Evolutionary conservation across 148 eudicot genomes (phyloP), one percentile per base, ranked within the genome.

Genomic region (Amaranthus palmeri): DNA sequence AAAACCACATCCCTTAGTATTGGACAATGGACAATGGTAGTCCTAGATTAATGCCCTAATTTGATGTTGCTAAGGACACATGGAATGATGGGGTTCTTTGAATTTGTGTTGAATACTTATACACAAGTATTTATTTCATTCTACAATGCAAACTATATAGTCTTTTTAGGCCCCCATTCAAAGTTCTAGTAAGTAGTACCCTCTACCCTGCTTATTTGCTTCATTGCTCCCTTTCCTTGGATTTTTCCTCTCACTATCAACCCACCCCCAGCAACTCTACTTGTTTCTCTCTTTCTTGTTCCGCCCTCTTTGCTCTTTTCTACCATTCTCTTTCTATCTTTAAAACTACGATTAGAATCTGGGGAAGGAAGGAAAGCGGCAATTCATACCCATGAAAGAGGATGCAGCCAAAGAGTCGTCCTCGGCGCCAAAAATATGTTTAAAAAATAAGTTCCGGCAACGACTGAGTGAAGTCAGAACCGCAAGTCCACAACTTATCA

Each of bases 31-130:
- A 87, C 41, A 59, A 65, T 56, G n/a, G 9, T 47, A 74, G 56
- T 66, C 77, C 77, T 74, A 47, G 72, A 59, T 49, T 68, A 50
- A 25, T 75, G 67, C 72, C 72, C 72, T 66, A 10, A 18, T 73
- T 62, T 74, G 54, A 78, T 58, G 71, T 76, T 83, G 74, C 69
- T 67, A 0, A 83, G 69, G 74, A 53, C 74, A 79, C 47, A 77
- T 80, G 82, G 77, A 85, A 89, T 86, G 87, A 86, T 89, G 91
- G 83, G 83, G 80, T 86, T 85, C 89, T 82, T 82, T 85, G 89
- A 66, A 87, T 79, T 83, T 80, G 86, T 75, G 78, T 58, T 78
- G 69, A 10, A 61, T 72, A n/a, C n/a, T n/a, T n/a, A n/a, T n/a
- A 50, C n/a, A 52, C 68, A 25, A 25, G 36, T 25, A 25, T 25